Evolutionary conservation across 2,329 filamentous ascomycete species (phyloP), one percentile per base, ranked within the genome.

Genomic region (Canariomyces notabilis): DNA sequence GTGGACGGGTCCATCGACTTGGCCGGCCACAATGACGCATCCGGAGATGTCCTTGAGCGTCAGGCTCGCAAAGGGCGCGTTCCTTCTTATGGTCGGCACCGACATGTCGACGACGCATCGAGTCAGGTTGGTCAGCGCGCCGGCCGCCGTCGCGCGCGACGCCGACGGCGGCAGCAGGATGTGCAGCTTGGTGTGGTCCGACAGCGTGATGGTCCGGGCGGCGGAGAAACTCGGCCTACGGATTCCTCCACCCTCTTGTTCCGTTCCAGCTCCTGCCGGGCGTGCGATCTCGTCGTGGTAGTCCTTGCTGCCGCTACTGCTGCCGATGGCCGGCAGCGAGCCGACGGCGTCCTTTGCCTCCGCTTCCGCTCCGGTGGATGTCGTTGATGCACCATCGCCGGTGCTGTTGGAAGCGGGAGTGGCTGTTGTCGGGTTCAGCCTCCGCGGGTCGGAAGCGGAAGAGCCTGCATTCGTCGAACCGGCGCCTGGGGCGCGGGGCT

Each of bases 71-170:
- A 94, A 93, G 0, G 85, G 80, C 18, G 74, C 71, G 2, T 76
- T 75, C 2, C 56, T 57, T 31, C 62, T 54, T 5, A 74, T 77
- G 0, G 79, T 79, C 0, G 86, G 82, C 15, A 79, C 73, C 0
- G 85, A 86, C 75, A 95, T 83, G 65, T 95, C 87, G 41, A 95
- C 77, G 7, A 95, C 77, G 63, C 87, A 93, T 44, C 73, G 72
- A 1, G 70, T 69, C 16, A 96, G 68, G 38, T 84, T 77, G 0
- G 82, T 85, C 22, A 95, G 68, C 11, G 82, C 83, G 2, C 85
- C 87, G 1, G 87, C 85, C 0, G 83, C 80, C 0, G 84, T 87
- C 3, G 85, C 78, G n/a, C 78, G 75, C 4, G 82, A 77, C 0
- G 87, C 83, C 0, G 85, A 81, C 1, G 79, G 69, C 0, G 89